Base-by-base conservation (phyloP, 1,284 basidiomycete genomes). In the Fistulinella cinereoalba region DNA sequence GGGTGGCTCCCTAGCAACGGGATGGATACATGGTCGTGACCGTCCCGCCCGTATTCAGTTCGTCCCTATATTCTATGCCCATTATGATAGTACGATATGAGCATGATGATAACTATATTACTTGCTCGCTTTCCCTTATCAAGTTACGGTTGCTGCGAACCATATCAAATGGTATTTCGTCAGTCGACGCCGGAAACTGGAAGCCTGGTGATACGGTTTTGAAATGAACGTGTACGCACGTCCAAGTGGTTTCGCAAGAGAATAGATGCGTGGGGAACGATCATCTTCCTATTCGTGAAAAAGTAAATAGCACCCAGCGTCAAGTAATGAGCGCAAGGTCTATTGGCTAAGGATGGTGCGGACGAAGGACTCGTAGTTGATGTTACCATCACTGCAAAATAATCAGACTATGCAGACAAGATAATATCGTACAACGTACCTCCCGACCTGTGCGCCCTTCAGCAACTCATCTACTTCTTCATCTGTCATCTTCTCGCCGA, bases 381-480 rank as follows among this genome's bases (percentile, higher is more conserved):
- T 86, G 19, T 95, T 97, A 23, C 95, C 96, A 65, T 97, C 95
- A 37, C 94, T 97, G 27, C 8, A 42, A 32, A 3, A 18, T 32
- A 32, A 58, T 61, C 32, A 67, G 31, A 19, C 23, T 10, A 43
- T n/a, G 32, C 27, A 36, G 39, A 31, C 6, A 27, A 29, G 19
- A 10, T 33, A 28, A 19, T n/a, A 37, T 24, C 28, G 19, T 13
- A 22, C 18, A 13, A 81, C 87, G 70, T 57, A 92, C 90, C 80
- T 71, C 64, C 89, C 88, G 52, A 95, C 80, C 69, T 92, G 88
- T 15, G 92, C 88, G 38, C 94, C 94, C 72, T 98, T 98, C 61
- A 99, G 77, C 57, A 99, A 75, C 72, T 99, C 97, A 66, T 99
- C 96, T 18, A 98, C 96, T 72, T 99, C 96, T 56, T 96, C 93